phyloP scores from a whole-genome alignment of 768 basidiomycete genomes.

The Suillus subaureus region DNA sequence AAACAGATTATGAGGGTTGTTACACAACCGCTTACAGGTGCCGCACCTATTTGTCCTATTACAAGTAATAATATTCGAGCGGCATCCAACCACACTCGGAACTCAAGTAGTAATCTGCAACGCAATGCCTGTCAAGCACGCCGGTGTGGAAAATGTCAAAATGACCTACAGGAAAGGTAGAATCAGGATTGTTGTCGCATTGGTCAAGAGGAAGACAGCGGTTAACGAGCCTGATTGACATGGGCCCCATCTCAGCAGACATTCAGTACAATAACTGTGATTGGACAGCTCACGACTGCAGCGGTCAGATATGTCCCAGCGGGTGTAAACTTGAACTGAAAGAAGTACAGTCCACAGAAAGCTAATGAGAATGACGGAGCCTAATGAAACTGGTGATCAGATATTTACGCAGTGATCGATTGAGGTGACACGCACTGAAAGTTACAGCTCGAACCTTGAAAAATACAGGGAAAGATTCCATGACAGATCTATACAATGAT shows the following conservation, averaged over 20 bases:
- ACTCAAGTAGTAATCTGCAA: slow-evolving; percentile 46
- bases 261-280: neutral
- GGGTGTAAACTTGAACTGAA: slow-evolving; percentile 45
- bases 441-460: slow-evolving; percentile 31
- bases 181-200: slow-evolving; percentile 42
- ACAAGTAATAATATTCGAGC: slow-evolving; percentile 51
- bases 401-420: neutral
- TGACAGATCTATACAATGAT: slow-evolving; percentile 8
- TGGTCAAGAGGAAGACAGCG: slow-evolving; percentile 42
- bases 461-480: slow-evolving; percentile 35
- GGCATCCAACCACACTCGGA: slow-evolving; percentile 56
- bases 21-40: slow-evolving; percentile 2
- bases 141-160: slow-evolving; percentile 5
- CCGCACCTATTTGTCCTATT: slow-evolving; percentile 48
- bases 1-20: neutral
- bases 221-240: slow-evolving; percentile 45
- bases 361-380: slow-evolving; percentile 43
- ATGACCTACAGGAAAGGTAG: slow-evolving; percentile 45
- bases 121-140: slow-evolving; percentile 5
- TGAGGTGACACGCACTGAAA: slow-evolving; percentile 27
- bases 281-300: slow-evolving; percentile 45
- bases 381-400: slow-evolving; percentile 29
- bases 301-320: slow-evolving; percentile 47
- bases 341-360: slow-evolving; percentile 52
- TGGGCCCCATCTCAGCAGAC: neutral